A percentile compares a stretch with the other conserved stretches of the same genome.
Evolutionary conservation across 2,329 filamentous ascomycete genomes (phyloP).

Genomic region (Colletotrichum acutatum): DNA sequence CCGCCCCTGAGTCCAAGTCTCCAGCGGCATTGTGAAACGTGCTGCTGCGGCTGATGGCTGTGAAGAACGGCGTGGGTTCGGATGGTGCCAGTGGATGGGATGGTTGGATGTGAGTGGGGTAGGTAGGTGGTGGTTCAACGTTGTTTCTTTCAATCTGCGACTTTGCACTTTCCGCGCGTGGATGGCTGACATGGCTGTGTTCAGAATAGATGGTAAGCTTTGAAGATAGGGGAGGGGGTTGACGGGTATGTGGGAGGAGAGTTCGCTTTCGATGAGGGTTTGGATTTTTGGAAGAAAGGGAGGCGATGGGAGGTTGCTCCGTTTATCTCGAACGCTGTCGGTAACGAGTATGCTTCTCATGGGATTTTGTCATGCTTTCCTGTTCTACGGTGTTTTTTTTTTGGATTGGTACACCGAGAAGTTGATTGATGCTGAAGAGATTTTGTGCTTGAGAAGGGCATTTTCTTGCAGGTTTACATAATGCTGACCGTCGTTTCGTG

Average conservation of each 20-base stretch:
- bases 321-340: background rate
- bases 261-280: background rate
- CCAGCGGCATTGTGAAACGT: conserved; percentile 8
- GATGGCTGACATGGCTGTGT: background rate
- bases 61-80: background rate
- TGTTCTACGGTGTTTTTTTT: background rate
- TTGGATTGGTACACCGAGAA: background rate
- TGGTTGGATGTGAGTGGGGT: background rate
- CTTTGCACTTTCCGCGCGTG: background rate
- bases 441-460: background rate
- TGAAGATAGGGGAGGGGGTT: background rate
- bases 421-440: background rate
- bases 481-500: too few species aligned
- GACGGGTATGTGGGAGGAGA: background rate
- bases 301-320: background rate
- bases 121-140: background rate
- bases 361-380: background rate
- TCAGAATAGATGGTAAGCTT: too few species aligned
- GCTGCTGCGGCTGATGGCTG: conserved; percentile 16
- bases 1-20: background rate
- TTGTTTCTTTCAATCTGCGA: background rate
- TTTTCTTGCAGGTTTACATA: background rate
- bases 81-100: background rate
- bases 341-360: background rate
- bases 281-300: background rate